These are phyloP conservation scores for Penstemon davidsonii DNA, from an alignment of 257 asterid species.

Conservation along the genomic window DNA sequence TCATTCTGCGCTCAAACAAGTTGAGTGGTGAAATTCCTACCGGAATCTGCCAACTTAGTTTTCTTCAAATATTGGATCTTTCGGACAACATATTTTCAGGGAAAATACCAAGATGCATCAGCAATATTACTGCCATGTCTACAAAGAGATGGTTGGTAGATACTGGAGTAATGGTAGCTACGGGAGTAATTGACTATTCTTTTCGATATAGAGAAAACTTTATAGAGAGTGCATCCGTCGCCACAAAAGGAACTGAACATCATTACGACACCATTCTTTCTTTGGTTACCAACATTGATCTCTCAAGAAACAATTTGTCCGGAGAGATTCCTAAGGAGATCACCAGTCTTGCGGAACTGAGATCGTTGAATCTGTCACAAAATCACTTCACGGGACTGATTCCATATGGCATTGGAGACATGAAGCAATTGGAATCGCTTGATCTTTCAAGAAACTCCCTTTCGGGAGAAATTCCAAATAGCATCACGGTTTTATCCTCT, in stretches of 20 bases:
- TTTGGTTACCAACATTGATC: constrained; percentile 25
- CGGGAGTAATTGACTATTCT: neutral
- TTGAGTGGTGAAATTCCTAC: constrained; percentile 11
- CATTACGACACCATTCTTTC: constrained; percentile 10
- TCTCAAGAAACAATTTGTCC: constrained; percentile 27
- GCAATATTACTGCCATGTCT: constrained; percentile 30
- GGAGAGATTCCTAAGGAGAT: constrained; percentile 29
- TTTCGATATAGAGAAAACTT: neutral
- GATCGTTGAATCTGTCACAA: constrained; percentile 25
- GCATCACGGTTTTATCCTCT: neutral
- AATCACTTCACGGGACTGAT: no score
- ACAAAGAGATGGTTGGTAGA: neutral
- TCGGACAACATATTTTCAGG: constrained; percentile 23
- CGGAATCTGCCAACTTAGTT: constrained; percentile 18
- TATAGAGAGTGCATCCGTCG: constrained; percentile 17
- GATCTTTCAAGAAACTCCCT: no score
- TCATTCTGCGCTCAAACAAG: no score
- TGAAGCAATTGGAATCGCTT: no score
- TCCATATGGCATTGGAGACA: no score
- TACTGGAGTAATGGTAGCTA: neutral
- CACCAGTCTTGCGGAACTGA: constrained; percentile 20
- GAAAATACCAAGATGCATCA: constrained; percentile 14
- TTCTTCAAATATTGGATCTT: constrained; percentile 26
- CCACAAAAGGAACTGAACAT: constrained; percentile 20
- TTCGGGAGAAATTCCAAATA: constrained; percentile 27